These are phyloP conservation scores for Russula ochroleuca DNA, from an alignment of 768 basidiomycete species.

Conservation along the genomic window DNA sequence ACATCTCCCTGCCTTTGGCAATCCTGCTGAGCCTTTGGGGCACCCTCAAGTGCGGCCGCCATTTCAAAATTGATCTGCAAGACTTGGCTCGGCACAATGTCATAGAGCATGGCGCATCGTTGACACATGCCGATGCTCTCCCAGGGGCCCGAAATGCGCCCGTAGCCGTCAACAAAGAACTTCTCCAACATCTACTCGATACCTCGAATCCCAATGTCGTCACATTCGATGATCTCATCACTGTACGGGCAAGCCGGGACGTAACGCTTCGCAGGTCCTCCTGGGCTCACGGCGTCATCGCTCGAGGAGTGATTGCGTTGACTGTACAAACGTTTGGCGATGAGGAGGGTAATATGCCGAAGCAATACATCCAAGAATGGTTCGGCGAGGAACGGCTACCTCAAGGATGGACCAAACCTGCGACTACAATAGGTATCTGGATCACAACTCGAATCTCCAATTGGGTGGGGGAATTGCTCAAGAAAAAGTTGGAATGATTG, in stretches of 20 bases:
- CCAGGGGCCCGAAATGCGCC: slow-evolving; percentile 42
- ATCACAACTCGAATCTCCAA: slow-evolving; percentile 12
- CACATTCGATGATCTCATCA: slow-evolving; percentile 46
- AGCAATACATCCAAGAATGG: slow-evolving; percentile 40
- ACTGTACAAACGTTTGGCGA: slow-evolving; percentile 33
- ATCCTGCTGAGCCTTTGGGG: slow-evolving; percentile 43
- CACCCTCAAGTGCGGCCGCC: slow-evolving; percentile 29
- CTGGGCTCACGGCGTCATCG: slow-evolving; percentile 48
- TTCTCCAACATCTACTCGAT: slow-evolving; percentile 34
- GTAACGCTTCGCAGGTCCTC: slow-evolving; percentile 33
- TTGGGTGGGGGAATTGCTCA: slow-evolving; percentile 26
- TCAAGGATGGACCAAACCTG: slow-evolving; percentile 44
- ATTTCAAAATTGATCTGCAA: slow-evolving; percentile 43
- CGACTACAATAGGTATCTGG: slow-evolving; percentile 12
- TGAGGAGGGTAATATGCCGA: slow-evolving; percentile 16
- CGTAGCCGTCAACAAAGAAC: slow-evolving; percentile 36
- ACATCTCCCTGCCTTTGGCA: slow-evolving; percentile 56
- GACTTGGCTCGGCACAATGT: slow-evolving; percentile 51
- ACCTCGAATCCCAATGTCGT: slow-evolving; percentile 35
- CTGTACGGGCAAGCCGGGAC: slow-evolving; percentile 46
- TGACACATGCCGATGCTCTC: slow-evolving; percentile 46
- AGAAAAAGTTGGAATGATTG: slow-evolving; percentile 26
- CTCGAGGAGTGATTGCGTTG: slow-evolving; percentile 55
- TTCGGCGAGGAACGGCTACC: slow-evolving; percentile 59
- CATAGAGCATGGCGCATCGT: slow-evolving; percentile 62